Conservation (phyloP, 345 rosid species). For the Excoecaria cochinchinensis region DNA sequence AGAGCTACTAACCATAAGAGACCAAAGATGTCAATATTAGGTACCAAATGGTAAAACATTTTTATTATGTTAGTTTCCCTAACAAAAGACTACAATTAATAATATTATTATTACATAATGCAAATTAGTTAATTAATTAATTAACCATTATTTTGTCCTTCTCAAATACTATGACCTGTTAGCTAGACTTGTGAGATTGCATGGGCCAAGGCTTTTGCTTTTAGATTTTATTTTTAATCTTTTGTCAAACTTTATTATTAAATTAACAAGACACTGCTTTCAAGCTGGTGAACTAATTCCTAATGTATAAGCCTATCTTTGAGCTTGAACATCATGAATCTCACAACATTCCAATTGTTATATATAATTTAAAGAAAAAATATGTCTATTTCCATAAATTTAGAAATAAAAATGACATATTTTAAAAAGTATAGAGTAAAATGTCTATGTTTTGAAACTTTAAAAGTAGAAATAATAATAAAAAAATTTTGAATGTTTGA, state of each 20-base stretch:
- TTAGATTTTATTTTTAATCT: not conserved
- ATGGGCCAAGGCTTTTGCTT: constrained; percentile 28
- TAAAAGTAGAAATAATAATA: no score
- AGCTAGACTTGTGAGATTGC: constrained; percentile 18
- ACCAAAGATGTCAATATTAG: constrained; percentile 37
- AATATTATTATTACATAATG: no score
- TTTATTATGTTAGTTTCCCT: constrained; percentile 50
- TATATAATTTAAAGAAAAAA: no score
- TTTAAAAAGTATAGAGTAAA: no score
- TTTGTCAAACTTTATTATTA: not conserved
- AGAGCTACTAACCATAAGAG: constrained; percentile 29
- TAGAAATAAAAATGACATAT: no score
- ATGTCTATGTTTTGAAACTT: no score
- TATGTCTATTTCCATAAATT: no score
- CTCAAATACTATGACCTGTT: constrained; percentile 21
- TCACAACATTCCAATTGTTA: constrained; percentile 35
- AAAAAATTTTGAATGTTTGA: no score
- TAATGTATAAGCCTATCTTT: constrained; percentile 30
- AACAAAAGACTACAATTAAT: constrained; percentile 34
- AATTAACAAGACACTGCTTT: constrained; percentile 19
- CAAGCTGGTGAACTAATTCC: constrained; percentile 39
- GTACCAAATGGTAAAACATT: constrained; percentile 28
- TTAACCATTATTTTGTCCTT: constrained; percentile 1
- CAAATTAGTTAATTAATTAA: not conserved
- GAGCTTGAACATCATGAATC: constrained; percentile 22